Evolutionary conservation across 345 rosid genomes (phyloP).

Genomic region (Populus davidiana): DNA sequence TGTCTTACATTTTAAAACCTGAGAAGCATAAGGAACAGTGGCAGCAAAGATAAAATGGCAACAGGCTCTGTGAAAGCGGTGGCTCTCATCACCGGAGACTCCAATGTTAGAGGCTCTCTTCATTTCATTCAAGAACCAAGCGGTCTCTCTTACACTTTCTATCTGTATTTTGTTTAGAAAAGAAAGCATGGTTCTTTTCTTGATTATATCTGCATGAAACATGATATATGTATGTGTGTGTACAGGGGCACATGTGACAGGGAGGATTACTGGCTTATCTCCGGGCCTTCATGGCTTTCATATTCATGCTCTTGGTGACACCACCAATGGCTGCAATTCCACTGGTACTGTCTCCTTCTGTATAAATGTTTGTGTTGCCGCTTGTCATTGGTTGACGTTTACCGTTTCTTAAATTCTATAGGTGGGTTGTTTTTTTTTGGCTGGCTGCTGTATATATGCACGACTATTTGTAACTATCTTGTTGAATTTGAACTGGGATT

Average conservation of each 20-base stretch:
- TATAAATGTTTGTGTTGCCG: neutral
- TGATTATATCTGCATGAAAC: neutral
- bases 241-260: slow-evolving; percentile 68
- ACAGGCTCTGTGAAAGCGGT: slow-evolving; percentile 65
- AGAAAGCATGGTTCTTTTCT: neutral
- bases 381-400: neutral
- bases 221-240: neutral
- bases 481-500: slow-evolving; percentile 3
- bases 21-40: neutral
- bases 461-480: neutral
- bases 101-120: slow-evolving; percentile 58
- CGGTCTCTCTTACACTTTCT: slow-evolving; percentile 42
- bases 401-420: neutral
- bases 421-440: neutral
- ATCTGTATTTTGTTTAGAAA: neutral
- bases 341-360: slow-evolving; percentile 45
- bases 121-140: slow-evolving; percentile 55
- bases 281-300: slow-evolving; percentile 92
- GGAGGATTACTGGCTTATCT: slow-evolving; percentile 66
- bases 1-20: neutral
- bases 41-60: slow-evolving; percentile 30
- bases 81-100: slow-evolving; percentile 69
- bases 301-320: slow-evolving; percentile 88
- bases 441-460: neutral
- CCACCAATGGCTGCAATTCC: slow-evolving; percentile 94